Evolutionary conservation across 2,329 filamentous ascomycete species (phyloP).

Genomic region (Seiridium unicorne): DNA sequence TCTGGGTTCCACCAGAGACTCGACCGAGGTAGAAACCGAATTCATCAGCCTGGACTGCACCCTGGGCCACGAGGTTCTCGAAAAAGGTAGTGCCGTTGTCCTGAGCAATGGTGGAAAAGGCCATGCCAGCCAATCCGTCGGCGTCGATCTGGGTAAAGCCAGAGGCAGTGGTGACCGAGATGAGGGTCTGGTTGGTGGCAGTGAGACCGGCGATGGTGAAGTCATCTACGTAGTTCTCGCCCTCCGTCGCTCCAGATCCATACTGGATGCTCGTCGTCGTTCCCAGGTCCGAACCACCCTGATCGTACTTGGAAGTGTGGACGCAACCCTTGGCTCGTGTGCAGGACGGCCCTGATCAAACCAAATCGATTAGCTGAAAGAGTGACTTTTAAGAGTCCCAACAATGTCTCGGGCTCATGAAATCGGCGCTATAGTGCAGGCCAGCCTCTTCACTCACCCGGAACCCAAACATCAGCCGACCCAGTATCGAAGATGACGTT

Average conservation of each 20-base stretch:
- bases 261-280: slow-evolving; percentile 24
- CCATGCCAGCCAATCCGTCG: slow-evolving; percentile 34
- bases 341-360: background rate
- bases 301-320: slow-evolving; percentile 3
- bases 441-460: background rate
- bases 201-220: slow-evolving; percentile 16
- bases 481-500: slow-evolving; percentile 3
- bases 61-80: slow-evolving; percentile 28
- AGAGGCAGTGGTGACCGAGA: slow-evolving; percentile 25
- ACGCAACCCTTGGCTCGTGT: background rate
- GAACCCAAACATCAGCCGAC: slow-evolving; percentile 3
- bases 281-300: slow-evolving; percentile 13
- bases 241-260: slow-evolving; percentile 26
- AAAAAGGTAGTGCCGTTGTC: slow-evolving; percentile 27
- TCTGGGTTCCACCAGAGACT: background rate
- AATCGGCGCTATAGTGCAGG: no score
- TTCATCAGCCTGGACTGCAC: slow-evolving; percentile 25
- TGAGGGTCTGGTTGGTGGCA: slow-evolving; percentile 20
- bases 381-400: no score
- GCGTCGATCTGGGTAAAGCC: slow-evolving; percentile 25
- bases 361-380: no score
- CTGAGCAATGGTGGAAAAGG: slow-evolving; percentile 29
- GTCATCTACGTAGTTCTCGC: slow-evolving; percentile 23
- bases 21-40: slow-evolving; percentile 31
- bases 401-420: no score